Evolutionary conservation across 345 rosid genomes (phyloP).

Genomic region (Eucalyptus sp.): DNA sequence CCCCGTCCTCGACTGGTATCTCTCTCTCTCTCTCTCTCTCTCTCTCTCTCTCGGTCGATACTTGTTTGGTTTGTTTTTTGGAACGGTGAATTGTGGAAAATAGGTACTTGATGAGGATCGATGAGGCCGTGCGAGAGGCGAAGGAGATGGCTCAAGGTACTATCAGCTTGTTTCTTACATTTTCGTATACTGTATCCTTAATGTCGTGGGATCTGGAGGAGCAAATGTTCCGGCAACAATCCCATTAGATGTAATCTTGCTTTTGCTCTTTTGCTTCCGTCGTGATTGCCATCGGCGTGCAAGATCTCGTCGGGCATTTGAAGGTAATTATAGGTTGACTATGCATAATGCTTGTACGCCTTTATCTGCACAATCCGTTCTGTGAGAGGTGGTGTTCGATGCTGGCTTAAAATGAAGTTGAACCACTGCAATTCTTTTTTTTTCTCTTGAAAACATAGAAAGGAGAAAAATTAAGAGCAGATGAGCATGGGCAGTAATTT

Average conservation of each 20-base stretch:
- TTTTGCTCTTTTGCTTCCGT: neutral
- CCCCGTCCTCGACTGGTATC: conserved; percentile 92
- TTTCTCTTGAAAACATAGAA: neutral
- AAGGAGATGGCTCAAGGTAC: conserved; percentile 55
- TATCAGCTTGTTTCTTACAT: neutral
- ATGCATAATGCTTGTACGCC: neutral
- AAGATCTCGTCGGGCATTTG: neutral
- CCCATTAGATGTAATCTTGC: neutral
- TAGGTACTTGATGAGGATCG: conserved; percentile 70
- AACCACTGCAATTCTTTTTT: neutral
- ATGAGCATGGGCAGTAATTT: neutral
- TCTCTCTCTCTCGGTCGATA: neutral
- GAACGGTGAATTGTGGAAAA: neutral
- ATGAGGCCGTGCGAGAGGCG: conserved; percentile 69
- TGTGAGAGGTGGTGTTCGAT: neutral
- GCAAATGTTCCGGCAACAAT: neutral
- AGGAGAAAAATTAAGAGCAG: neutral
- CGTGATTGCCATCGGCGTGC: neutral
- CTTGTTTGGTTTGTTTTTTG: neutral
- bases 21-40: neutral
- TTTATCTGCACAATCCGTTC: neutral
- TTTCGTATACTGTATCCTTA: neutral
- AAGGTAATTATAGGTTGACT: neutral
- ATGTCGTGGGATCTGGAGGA: neutral
- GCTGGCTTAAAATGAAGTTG: neutral